Conservation (phyloP, 225 moss, liverwort and hornwort species). For the Polytrichum commune region DNA sequence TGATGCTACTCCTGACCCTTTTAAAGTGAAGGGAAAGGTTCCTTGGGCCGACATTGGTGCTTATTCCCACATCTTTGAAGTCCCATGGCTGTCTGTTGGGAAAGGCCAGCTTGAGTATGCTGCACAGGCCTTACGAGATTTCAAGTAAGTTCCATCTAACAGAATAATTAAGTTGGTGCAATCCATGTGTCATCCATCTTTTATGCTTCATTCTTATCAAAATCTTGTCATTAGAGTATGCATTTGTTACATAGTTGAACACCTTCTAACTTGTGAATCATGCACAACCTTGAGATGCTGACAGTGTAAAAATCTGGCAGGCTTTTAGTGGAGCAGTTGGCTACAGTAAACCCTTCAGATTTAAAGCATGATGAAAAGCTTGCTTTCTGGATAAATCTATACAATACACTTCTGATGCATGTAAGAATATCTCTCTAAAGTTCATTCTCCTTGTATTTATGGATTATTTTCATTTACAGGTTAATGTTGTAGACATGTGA, state of each 20-base stretch:
- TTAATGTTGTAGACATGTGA: neutral
- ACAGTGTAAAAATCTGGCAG: conserved; percentile 20
- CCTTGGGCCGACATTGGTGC: conserved; percentile 53
- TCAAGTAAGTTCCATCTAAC: conserved; percentile 21
- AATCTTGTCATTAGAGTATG: neutral
- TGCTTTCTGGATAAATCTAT: conserved; percentile 80
- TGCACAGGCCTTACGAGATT: conserved; percentile 33
- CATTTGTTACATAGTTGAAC: neutral
- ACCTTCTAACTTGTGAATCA: neutral
- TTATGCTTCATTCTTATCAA: neutral
- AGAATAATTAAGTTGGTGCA: neutral
- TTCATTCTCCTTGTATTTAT: no score
- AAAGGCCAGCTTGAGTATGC: conserved; percentile 40
- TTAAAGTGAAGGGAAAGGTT: conserved; percentile 24
- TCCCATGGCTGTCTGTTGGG: conserved; percentile 45
- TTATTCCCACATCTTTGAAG: conserved; percentile 37
- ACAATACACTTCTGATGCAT: conserved; percentile 77
- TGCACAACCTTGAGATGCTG: neutral
- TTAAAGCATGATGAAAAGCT: conserved; percentile 68
- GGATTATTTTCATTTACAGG: conserved; percentile 3
- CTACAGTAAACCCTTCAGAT: conserved; percentile 32
- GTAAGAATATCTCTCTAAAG: conserved; percentile 24
- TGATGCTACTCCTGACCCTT: conserved; percentile 29
- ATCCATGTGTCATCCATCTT: neutral
- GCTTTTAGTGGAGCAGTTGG: conserved; percentile 57